These are phyloP conservation scores for Beauveria brongniartii DNA, from an alignment of 2,329 filamentous ascomycete genomes.

Conservation along the genomic window DNA sequence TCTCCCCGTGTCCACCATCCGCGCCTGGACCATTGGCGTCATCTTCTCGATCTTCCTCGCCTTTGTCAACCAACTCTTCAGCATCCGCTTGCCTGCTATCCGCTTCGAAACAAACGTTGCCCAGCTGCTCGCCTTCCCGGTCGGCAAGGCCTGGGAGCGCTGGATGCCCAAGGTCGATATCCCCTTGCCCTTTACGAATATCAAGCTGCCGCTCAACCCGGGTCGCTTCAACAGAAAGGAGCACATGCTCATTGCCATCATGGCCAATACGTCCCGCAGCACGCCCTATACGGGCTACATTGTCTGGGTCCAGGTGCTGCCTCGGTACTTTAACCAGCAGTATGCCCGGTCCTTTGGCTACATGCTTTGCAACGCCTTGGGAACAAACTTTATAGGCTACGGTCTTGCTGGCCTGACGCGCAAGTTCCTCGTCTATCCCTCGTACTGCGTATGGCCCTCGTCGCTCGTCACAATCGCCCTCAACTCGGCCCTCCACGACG, in stretches of 20 bases:
- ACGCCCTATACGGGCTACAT: conserved; percentile 35
- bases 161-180: conserved; percentile 22
- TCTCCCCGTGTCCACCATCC: conserved; percentile 29
- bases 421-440: conserved; percentile 37
- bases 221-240: conserved; percentile 43
- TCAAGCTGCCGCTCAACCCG: conserved; percentile 33
- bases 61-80: conserved; percentile 30
- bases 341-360: conserved; percentile 35
- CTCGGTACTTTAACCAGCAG: conserved; percentile 34
- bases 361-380: conserved; percentile 36
- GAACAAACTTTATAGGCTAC: conserved; percentile 41
- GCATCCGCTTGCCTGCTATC: conserved; percentile 28
- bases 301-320: conserved; percentile 35
- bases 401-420: conserved; percentile 36
- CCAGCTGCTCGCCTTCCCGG: conserved; percentile 29
- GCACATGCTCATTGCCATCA: conserved; percentile 42
- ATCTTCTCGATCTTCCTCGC: conserved; percentile 25
- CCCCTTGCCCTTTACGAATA: conserved; percentile 21
- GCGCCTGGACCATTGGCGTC: conserved; percentile 27
- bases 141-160: conserved; percentile 27
- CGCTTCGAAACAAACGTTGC: conserved; percentile 29
- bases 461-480: conserved; percentile 36
- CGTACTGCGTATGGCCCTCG: conserved; percentile 39
- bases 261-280: conserved; percentile 41
- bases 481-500: conserved; percentile 33